Base-by-base conservation (phyloP, 768 basidiomycete genomes). In the Xerocomellus chrysenteron region DNA sequence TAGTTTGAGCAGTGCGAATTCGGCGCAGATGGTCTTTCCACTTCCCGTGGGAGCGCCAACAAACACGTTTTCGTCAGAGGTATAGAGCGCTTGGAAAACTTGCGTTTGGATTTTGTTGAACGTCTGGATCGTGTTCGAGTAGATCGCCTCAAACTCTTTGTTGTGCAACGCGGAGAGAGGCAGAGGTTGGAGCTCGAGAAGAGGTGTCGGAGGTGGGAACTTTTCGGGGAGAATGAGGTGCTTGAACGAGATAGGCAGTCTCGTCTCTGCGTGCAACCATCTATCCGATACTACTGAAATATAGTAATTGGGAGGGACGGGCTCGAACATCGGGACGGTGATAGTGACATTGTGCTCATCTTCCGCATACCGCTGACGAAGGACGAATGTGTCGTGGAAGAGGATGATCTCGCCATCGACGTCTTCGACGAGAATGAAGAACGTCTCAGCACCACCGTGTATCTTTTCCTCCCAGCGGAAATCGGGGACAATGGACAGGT, bases 41-140 rank as follows among this genome's bases (percentile, higher is more conserved):
- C 90, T 93, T 24, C 97, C 96, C 0, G 97, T 94, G 0, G 97
- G 96, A 0, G 96, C 97, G 19, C 94, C 95, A 54, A 99, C 86
- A 68, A 98, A 95, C 41, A 96, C 88, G 64, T 96, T 98, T 67
- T 98, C 97, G 65, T 98, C 95, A 0, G 93, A 87, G 0, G 92
- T 94, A 71, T 98, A 99, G 0, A 99, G 79, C 0, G 96, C 95
- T 65, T 98, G 94, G 87, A 99, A 98, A 44, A 97, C 95, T 73
- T 98, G 97, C 0, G 94, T 98, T 70, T 98, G 97, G 58, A 98
- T 98, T 74, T 98, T 99, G 82, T 98, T 98, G 80, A 98, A 98
- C 1, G 84, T 86, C 58, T 85, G 80, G 60, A 98, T 86, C 0
- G 84, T 84, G 17, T 81, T 82, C 1, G 85, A 82, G 71, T 98